A percentile compares a stretch with the other conserved stretches of the same genome.
phyloP scores from a whole-genome alignment of 2,329 filamentous ascomycete genomes.

The Colletotrichum falcatum region DNA sequence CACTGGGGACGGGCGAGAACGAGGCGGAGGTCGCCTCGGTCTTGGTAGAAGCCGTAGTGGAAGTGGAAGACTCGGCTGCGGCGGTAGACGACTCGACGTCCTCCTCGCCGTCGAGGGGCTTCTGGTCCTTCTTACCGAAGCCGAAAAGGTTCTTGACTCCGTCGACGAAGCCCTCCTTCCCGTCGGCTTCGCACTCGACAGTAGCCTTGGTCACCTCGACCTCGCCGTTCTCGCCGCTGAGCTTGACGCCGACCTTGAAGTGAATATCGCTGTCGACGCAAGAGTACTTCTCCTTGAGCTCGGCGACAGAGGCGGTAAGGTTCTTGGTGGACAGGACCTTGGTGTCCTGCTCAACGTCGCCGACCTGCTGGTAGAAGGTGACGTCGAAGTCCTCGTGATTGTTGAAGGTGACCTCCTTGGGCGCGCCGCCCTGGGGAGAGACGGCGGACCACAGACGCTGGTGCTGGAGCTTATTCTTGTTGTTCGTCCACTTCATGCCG shows the following conservation, averaged over 20 bases:
- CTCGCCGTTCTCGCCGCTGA: slow-evolving; percentile 80
- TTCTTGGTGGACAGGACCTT: slow-evolving; percentile 82
- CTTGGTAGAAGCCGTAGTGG: slow-evolving; percentile 50
- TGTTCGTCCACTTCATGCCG: slow-evolving; percentile 78
- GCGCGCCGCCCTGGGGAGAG: slow-evolving; percentile 78
- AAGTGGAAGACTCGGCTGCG: slow-evolving; percentile 59
- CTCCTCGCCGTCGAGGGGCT: slow-evolving; percentile 74
- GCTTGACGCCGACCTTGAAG: slow-evolving; percentile 81
- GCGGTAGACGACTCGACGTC: slow-evolving; percentile 50
- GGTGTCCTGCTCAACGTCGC: slow-evolving; percentile 69
- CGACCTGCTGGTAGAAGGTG: slow-evolving; percentile 80
- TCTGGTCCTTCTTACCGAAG: slow-evolving; percentile 89
- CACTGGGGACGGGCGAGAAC: slow-evolving; percentile 58
- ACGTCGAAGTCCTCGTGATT: slow-evolving; percentile 86
- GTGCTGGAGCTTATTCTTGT: slow-evolving; percentile 76
- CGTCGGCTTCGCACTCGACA: slow-evolving; percentile 87
- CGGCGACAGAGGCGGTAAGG: slow-evolving; percentile 83
- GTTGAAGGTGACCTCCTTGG: slow-evolving; percentile 88
- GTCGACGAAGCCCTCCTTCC: slow-evolving; percentile 87
- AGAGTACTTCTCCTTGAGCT: slow-evolving; percentile 81
- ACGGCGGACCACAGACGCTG: slow-evolving; percentile 86
- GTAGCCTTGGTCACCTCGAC: slow-evolving; percentile 81
- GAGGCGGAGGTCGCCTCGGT: slow-evolving; percentile 42
- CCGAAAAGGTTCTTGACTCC: slow-evolving; percentile 97
- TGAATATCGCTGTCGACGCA: slow-evolving; percentile 82